A percentile compares a stretch with the other conserved stretches of the same genome.
Conservation (phyloP, 2,329 filamentous ascomycete species). For the Aspergillus japonicus region DNA sequence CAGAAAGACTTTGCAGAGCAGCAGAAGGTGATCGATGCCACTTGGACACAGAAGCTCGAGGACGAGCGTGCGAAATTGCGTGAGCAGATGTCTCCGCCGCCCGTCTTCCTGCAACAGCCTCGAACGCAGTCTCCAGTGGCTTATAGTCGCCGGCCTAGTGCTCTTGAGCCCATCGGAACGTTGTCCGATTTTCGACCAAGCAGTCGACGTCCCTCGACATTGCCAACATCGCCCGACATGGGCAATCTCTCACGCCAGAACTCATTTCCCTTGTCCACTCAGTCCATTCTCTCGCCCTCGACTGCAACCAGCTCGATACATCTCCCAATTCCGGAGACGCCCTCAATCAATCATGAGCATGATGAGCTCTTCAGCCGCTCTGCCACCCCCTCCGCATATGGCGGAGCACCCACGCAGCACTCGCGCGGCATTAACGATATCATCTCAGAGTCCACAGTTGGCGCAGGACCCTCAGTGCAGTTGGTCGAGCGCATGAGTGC, state of each 20-base stretch:
- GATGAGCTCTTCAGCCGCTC: slow-evolving; percentile 46
- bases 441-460: slow-evolving; percentile 83
- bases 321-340: slow-evolving; percentile 30
- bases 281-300: slow-evolving; percentile 30
- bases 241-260: slow-evolving; percentile 48
- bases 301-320: slow-evolving; percentile 24
- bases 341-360: slow-evolving; percentile 47
- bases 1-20: slow-evolving; percentile 58
- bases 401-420: slow-evolving; percentile 35
- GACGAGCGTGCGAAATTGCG: slow-evolving; percentile 64
- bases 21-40: slow-evolving; percentile 58
- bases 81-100: slow-evolving; percentile 42
- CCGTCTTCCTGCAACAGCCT: slow-evolving; percentile 38
- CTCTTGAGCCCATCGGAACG: slow-evolving; percentile 40
- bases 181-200: slow-evolving; percentile 37
- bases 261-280: slow-evolving; percentile 39
- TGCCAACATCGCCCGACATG: slow-evolving; percentile 39
- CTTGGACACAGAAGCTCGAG: slow-evolving; percentile 59
- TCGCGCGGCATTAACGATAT: slow-evolving; percentile 74
- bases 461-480: slow-evolving; percentile 88
- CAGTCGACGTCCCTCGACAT: slow-evolving; percentile 42
- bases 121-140: slow-evolving; percentile 44
- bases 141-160: slow-evolving; percentile 41
- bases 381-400: slow-evolving; percentile 39
- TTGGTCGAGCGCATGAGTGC: slow-evolving; percentile 95